Percentiles rank a stretch among this genome's conserved stretches.
phyloP scores from a whole-genome alignment of 352 stramenopile genomes.

The Phytophthora chlamydospora region DNA sequence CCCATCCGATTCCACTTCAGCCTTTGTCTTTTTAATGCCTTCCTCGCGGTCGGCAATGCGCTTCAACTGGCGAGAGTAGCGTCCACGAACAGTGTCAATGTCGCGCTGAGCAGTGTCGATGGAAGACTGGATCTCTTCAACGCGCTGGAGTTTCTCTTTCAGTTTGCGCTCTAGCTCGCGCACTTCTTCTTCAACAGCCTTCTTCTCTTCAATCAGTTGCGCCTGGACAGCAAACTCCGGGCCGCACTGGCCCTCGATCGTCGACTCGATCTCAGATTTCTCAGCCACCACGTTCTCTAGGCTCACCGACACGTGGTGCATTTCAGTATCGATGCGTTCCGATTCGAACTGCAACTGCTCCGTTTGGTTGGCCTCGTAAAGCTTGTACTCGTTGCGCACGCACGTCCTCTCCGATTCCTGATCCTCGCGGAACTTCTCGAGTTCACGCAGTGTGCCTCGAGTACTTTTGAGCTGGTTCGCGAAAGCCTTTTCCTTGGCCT shows the following conservation, averaged over 20 bases:
- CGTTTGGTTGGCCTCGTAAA: conserved; percentile 70
- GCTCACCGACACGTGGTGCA: conserved; percentile 79
- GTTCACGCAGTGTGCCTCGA: conserved; percentile 67
- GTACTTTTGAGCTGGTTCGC: conserved; percentile 79
- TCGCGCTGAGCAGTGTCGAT: conserved; percentile 79
- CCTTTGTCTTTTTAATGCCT: conserved; percentile 74
- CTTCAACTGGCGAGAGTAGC: conserved; percentile 82
- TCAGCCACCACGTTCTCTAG: conserved; percentile 72
- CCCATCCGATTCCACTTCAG: conserved; percentile 73
- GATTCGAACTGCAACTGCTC: conserved; percentile 83
- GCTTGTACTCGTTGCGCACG: conserved; percentile 60
- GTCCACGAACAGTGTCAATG: conserved; percentile 74
- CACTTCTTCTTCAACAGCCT: conserved; percentile 73
- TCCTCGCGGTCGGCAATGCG: conserved; percentile 79
- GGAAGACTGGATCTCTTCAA: conserved; percentile 63
- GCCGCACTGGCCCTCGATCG: conserved; percentile 79
- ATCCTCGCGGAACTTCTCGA: conserved; percentile 82
- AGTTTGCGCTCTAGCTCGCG: conserved; percentile 72
- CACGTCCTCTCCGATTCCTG: conserved; percentile 58
- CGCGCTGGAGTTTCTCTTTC: conserved; percentile 60
- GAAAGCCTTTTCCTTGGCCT: conserved; percentile 82
- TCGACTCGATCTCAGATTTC: conserved; percentile 78
- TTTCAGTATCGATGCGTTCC: conserved; percentile 73
- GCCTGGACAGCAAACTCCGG: conserved; percentile 60
- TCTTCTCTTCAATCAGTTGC: conserved; percentile 62